phyloP scores from a whole-genome alignment of 306 rosid genomes.

The Herpetospermum pedunculosum region DNA sequence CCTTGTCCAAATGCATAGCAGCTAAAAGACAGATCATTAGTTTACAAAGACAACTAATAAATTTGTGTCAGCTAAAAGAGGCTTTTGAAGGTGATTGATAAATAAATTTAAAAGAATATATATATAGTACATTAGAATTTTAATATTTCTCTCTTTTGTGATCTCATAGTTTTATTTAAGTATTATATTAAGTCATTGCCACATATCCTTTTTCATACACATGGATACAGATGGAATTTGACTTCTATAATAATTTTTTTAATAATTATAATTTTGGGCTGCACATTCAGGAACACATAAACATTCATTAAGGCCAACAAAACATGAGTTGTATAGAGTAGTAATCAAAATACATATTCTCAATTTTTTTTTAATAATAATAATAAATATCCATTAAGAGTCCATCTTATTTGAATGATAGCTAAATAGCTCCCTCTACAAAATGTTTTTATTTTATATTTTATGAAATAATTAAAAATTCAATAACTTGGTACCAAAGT shows the following conservation, averaged over 20 bases:
- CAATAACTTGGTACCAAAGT: too few species aligned
- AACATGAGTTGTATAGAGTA: too few species aligned
- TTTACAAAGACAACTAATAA: background rate
- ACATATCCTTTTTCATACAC: background rate
- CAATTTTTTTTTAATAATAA: too few species aligned
- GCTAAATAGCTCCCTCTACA: too few species aligned
- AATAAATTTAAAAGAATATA: background rate
- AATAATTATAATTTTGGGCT: background rate
- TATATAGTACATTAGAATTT: background rate
- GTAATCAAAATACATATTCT: too few species aligned
- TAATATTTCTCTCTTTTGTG: too few species aligned
- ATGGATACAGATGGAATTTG: slow-evolving; percentile 3
- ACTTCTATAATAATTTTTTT: background rate
- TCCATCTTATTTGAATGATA: too few species aligned
- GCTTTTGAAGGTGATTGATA: background rate
- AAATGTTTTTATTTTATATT: too few species aligned
- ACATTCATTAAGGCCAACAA: too few species aligned
- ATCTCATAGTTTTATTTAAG: background rate
- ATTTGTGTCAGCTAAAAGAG: background rate
- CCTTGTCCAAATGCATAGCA: background rate
- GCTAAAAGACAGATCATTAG: background rate
- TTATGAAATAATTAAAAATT: too few species aligned
- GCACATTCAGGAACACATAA: background rate
- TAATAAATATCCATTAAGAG: too few species aligned
- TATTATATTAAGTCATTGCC: background rate